Conservation (phyloP, 2,329 filamentous ascomycete species). For the Diaporthe velutina region DNA sequence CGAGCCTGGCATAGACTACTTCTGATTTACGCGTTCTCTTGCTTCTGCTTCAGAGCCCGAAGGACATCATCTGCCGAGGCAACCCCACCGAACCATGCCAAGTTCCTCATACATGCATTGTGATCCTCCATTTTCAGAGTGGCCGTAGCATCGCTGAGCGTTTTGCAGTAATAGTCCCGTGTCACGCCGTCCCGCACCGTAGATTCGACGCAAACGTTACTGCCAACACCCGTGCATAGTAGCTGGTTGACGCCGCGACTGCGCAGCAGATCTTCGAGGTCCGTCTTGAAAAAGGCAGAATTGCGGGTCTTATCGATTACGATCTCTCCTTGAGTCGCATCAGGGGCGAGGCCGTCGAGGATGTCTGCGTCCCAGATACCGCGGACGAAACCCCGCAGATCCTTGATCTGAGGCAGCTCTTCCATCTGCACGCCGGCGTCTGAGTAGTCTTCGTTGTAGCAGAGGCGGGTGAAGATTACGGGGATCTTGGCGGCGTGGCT, state of each 20-base stretch:
- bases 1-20: too few relatives aligned
- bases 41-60: neutral
- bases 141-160: slow-evolving; percentile 4
- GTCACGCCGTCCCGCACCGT: neutral
- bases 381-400: neutral
- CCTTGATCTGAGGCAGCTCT: neutral
- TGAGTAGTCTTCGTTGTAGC: slow-evolving; percentile 11
- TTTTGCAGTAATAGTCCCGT: neutral
- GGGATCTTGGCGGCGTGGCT: slow-evolving; percentile 9
- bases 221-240: neutral
- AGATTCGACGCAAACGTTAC: slow-evolving; percentile 1
- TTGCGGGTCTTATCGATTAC: neutral
- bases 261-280: neutral
- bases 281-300: neutral
- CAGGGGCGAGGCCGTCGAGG: neutral
- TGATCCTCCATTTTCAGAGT: neutral
- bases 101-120: neutral
- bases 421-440: neutral
- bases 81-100: neutral
- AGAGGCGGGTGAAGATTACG: slow-evolving; percentile 2
- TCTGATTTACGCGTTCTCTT: neutral
- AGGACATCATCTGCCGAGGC: neutral
- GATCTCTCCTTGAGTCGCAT: neutral
- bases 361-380: neutral
- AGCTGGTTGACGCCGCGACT: neutral